Evolutionary conservation across 2,329 filamentous ascomycete species (phyloP), one percentile per base, ranked within the genome.

Genomic region (Amesomyces nigricolor): DNA sequence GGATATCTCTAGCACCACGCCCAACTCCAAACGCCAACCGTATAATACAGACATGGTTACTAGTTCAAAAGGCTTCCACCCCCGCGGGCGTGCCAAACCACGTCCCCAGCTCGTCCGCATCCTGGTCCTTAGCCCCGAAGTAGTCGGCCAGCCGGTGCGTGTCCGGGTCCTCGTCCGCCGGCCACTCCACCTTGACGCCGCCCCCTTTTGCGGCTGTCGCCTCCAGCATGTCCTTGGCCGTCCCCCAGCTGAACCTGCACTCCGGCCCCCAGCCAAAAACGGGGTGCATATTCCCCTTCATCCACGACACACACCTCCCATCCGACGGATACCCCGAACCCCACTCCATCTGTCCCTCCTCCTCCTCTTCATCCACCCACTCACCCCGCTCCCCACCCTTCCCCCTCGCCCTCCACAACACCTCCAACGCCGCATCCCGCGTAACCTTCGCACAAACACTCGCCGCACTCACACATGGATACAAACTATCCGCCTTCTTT

Each of bases 361-460:
- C 69, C 16, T 67, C 66, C 16, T 65, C 66, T 14, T 63, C 67
- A 30, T 61, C 63, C 37, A 68, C 66, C 51, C 65, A 66, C 45
- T 69, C 14, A 11, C 29, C n/a, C 30, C 30, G 43, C 43, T 49
- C 8, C 8, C n/a, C 65, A 14, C 63, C 67, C 35, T 62, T 62
- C 40, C 69, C 69, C 66, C 54, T 65, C 65, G 11, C 38, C 43
- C 53, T 76, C 66, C 88, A 92, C 42, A 92, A 78, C 2, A 87
- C 82, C 66, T 96, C 91, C 22, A 97, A 78, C 5, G 91, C 91
- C 1, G 87, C 88, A 72, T 99, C 94, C 61, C 94, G 79, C 11
- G 94, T 97, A 30, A 99, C 94, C 72, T 99, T 99, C 52, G 94
- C 94, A 70, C 89, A 95, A 2, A 99, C 91, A 59, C 88, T 94